Evolutionary conservation across 345 rosid species (phyloP), one percentile per base, ranked within the genome.

Genomic region (Aquilaria malaccensis): DNA sequence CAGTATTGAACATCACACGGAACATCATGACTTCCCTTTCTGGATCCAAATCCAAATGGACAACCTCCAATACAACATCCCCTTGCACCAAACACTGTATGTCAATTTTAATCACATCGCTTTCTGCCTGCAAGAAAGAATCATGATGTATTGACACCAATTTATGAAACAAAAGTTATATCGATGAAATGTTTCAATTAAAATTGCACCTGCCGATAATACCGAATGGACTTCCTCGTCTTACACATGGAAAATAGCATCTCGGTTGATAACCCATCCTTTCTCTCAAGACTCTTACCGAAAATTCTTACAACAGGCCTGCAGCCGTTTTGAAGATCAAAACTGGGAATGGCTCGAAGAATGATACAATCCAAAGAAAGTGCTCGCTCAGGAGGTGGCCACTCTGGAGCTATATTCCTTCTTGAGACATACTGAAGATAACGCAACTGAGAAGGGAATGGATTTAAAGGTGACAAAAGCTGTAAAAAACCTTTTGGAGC

Each of bases 11-110:
- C 99, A 94, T 84, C 67, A 90, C 76, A 13, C 99, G 96, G 58
- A 94, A 94, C 92, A 94, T 94, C 99, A 94, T 94, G 67, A 89
- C 87, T 76, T 90, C 99, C 82, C 97, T 83, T 62, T 85, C 95
- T 43, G 89, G 77, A 73, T 94, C 97, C 73, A 83, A 79, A 73
- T 90, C 99, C 79, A 83, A 78, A 78, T 90, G 99, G 66, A 88
- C 86, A 67, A 94, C 90, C 80, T 90, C 99, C 85, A 94, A 76
- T 22, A 94, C 99, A 73, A 88, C 91, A 79, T 94, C 99, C 45
- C 96, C 99, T 86, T 87, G 92, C 69, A 94, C 99, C 75, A 84
- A 80, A 70, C 99, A 94, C 63, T 94, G 99, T 66, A 94, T 73
- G 64, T 94, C 99, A 69, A 94, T 87, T 71, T 94, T 94, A 63